A percentile compares a stretch with the other conserved stretches of the same genome.
These are phyloP conservation scores for Isabelozyma heimii DNA, from an alignment of 805 yeast genomes.

Conservation along the genomic window DNA sequence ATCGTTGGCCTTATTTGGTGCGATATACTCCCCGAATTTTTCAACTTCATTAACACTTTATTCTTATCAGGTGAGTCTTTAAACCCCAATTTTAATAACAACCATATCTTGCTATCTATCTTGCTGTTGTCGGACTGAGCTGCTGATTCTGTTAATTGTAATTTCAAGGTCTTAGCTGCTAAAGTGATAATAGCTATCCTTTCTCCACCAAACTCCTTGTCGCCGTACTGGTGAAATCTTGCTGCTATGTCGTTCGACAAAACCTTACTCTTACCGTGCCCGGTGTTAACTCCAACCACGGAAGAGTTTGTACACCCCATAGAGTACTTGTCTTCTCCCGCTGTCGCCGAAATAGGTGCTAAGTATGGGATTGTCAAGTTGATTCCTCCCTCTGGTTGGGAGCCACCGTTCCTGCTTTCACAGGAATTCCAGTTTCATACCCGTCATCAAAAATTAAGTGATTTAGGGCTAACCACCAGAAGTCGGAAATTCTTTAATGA, in stretches of 20 bases:
- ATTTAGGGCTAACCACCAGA: slow-evolving; percentile 60
- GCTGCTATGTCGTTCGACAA: slow-evolving; percentile 21
- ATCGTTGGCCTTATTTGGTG: not conserved
- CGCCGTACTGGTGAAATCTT: not conserved
- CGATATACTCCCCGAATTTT: not conserved
- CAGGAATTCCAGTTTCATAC: slow-evolving; percentile 61
- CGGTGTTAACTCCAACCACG: slow-evolving; percentile 43
- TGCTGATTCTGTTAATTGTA: not conserved
- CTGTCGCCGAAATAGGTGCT: slow-evolving; percentile 40
- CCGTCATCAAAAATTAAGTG: slow-evolving; percentile 63
- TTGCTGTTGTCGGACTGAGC: not conserved
- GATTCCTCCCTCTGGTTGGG: slow-evolving; percentile 52
- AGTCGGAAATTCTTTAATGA: slow-evolving; percentile 60
- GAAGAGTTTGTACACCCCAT: slow-evolving; percentile 51
- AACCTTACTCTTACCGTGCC: slow-evolving; percentile 36
- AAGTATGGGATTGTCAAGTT: slow-evolving; percentile 52
- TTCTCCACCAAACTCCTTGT: not conserved
- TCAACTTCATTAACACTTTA: not conserved
- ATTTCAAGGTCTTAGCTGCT: not conserved
- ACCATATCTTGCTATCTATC: not conserved
- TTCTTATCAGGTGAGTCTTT: not conserved
- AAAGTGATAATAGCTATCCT: too few species aligned
- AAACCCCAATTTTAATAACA: not conserved
- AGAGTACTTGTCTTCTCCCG: slow-evolving; percentile 41
- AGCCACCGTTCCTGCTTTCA: slow-evolving; percentile 55